phyloP scores from a whole-genome alignment of 768 basidiomycete species.

The Leccinum rimulosum region DNA sequence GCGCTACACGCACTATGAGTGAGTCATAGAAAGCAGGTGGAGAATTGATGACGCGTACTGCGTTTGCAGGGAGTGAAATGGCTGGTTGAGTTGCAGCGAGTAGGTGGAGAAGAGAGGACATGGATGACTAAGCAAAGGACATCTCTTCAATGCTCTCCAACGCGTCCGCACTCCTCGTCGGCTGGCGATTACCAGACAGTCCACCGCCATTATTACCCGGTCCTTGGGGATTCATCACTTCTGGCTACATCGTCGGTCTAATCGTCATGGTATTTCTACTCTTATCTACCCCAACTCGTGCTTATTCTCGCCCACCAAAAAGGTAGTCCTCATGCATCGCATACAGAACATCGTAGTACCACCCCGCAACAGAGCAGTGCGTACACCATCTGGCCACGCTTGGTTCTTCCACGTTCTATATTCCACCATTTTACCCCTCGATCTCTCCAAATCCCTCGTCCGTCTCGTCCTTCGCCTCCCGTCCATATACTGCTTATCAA shows the following conservation, averaged over 20 bases:
- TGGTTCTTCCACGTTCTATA: constrained; percentile 28
- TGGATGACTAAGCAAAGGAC: constrained; percentile 26
- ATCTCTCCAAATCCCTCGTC: constrained; percentile 53
- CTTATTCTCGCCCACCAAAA: constrained; percentile 1
- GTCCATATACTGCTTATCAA: constrained; percentile 58
- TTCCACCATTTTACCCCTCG: constrained; percentile 54
- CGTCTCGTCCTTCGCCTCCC: constrained; percentile 61
- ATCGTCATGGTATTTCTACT: constrained; percentile 54
- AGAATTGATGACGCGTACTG: constrained; percentile 52
- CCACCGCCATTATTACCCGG: constrained; percentile 41
- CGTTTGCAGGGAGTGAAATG: constrained; percentile 43
- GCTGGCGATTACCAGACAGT: constrained; percentile 13
- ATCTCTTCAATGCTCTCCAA: constrained; percentile 3
- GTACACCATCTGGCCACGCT: constrained; percentile 26
- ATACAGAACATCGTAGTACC: constrained; percentile 80
- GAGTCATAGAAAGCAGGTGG: constrained; percentile 57
- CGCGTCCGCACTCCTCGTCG: constrained; percentile 22
- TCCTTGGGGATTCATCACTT: constrained; percentile 71
- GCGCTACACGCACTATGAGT: constrained; percentile 47
- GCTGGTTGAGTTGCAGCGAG: constrained; percentile 45
- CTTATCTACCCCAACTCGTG: neutral
- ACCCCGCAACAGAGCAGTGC: constrained; percentile 37
- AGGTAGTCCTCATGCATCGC: constrained; percentile 71
- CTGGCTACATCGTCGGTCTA: constrained; percentile 67
- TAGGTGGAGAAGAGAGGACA: constrained; percentile 12